Evolutionary conservation across 306 rosid species (phyloP), one percentile per base, ranked within the genome.

Genomic region (Arachis hypogaea): DNA sequence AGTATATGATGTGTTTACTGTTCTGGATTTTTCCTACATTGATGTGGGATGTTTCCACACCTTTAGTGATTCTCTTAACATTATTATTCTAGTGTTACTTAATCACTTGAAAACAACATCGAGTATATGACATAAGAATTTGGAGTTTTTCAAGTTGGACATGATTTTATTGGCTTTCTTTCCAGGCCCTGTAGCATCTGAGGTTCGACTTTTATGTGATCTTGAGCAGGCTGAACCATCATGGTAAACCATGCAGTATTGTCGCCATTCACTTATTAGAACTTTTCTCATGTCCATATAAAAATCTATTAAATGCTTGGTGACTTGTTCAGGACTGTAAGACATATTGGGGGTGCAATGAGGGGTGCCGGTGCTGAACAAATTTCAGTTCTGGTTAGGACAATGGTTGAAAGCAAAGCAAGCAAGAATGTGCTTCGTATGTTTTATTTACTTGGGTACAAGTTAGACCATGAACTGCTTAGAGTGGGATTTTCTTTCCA

Each of bases 291-390:
- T 41, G 46, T 46, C 56, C 46, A 30, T 68, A 36, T 72, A 66
- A 7, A 59, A 64, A 45, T 60, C 40, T 51, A 44, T 62, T 6
- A 0, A 2, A 36, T 49, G 46, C 71, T 63, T 77, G 66, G 77
- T 61, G 63, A 44, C 41, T 45, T 76, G 9, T 5, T 43, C 46
- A 43, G 46, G 46, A 43, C 46, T 43, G 46, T 7, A 5, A 43
- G 7, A 43, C 46, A 43, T 43, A 43, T 43, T 43, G 46, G 46
- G 46, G 46, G 97, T 65, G 87, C 97, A 73, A 92, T 90, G 89
- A 88, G 99, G 82, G 97, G 99, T 80, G 90, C 97, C 41, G 99
- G 99, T 68, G 97, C 97, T 11, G 99, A 92, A 44, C 96, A 94
- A 85, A 83, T 94, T 54, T 88, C 99, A 6, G 96, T 88, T 82